Evolutionary conservation across 1,139 yeast species (phyloP).

Genomic region (Candida sp.): DNA sequence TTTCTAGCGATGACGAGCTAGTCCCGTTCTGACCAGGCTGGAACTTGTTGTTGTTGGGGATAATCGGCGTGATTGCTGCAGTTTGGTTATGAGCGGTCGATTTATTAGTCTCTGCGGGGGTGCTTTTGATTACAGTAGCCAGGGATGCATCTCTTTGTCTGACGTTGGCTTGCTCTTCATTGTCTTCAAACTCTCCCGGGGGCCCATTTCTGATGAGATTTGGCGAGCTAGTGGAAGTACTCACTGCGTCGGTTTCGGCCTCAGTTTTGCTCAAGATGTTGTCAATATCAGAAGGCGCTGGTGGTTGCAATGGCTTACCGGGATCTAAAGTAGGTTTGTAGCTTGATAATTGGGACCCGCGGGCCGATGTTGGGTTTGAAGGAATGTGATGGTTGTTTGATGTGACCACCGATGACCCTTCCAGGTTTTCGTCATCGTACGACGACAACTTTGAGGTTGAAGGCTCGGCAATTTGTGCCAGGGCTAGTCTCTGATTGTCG

Average conservation of each 20-base stretch:
- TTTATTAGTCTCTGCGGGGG: constrained; percentile 2
- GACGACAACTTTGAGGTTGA: constrained; percentile 3
- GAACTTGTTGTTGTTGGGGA: constrained; percentile 18
- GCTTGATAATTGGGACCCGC: constrained; percentile 14
- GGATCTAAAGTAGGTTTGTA: constrained; percentile 44
- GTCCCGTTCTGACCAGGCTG: not conserved
- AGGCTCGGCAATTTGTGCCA: not conserved
- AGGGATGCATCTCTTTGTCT: not conserved
- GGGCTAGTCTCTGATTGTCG: not conserved
- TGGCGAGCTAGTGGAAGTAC: constrained; percentile 13
- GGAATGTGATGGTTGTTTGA: constrained; percentile 4
- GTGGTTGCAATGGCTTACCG: constrained; percentile 29
- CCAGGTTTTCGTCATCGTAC: not conserved
- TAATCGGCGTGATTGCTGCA: constrained; percentile 39
- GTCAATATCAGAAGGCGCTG: constrained; percentile 14
- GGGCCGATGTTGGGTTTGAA: constrained; percentile 9
- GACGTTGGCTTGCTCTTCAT: not conserved
- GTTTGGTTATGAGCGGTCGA: constrained; percentile 29
- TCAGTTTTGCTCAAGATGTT: constrained; percentile 17
- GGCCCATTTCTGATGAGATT: constrained; percentile 26
- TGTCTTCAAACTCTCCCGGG: not conserved
- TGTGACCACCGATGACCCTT: not conserved
- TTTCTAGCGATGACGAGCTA: constrained; percentile 29
- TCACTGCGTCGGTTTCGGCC: constrained; percentile 13
- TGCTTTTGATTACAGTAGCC: not conserved